phyloP scores from a whole-genome alignment of 352 stramenopile genomes.

The Phytophthora fragariae region DNA sequence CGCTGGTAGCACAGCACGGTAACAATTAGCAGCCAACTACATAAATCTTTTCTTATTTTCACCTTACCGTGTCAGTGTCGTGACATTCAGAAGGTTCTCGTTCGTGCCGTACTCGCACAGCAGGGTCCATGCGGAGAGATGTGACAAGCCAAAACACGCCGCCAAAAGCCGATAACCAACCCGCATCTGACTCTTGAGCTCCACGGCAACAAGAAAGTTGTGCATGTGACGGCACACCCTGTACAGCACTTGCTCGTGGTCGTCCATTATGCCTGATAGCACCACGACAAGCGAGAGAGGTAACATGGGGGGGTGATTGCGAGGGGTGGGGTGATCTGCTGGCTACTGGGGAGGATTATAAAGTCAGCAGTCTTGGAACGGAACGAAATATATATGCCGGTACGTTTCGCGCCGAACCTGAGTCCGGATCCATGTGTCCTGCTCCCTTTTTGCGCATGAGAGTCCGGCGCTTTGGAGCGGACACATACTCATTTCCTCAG shows the following conservation, averaged over 20 bases:
- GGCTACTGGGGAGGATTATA: background rate
- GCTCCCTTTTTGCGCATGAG: too few species aligned
- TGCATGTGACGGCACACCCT: background rate
- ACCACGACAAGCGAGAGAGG: background rate
- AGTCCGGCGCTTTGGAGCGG: background rate
- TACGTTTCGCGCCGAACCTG: background rate
- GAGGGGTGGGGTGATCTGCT: background rate
- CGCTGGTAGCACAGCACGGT: background rate
- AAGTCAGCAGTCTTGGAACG: background rate
- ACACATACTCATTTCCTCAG: background rate
- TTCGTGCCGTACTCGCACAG: constrained; percentile 10
- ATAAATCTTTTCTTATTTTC: background rate
- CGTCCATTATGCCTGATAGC: background rate
- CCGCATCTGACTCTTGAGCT: background rate
- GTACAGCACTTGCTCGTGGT: background rate
- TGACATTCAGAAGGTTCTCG: constrained; percentile 9
- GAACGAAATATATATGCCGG: background rate
- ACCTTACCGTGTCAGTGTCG: constrained; percentile 2
- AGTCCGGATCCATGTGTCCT: background rate
- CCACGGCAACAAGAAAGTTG: background rate
- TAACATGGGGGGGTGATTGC: background rate
- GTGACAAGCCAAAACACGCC: background rate
- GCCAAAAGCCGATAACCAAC: background rate
- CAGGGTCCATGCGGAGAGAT: constrained; percentile 2
- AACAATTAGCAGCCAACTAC: too few species aligned